Evolutionary conservation across 768 basidiomycete species (phyloP).

Genomic region (Leccinum ochraceum): DNA sequence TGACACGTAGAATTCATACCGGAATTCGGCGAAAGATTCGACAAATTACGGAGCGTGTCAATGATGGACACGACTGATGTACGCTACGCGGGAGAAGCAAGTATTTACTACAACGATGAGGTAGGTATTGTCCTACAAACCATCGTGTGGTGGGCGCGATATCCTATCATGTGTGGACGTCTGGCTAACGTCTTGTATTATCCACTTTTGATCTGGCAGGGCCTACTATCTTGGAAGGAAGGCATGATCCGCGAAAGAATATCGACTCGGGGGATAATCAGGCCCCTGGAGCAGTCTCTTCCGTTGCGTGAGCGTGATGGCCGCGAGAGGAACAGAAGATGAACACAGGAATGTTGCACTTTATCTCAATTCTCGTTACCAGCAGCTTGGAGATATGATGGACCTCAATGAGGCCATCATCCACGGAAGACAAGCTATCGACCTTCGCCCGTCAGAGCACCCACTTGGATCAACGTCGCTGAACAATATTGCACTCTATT

Average conservation of each 20-base stretch:
- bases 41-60: conserved; percentile 37
- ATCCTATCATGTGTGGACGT: neutral
- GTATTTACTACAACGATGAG: conserved; percentile 52
- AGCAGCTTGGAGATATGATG: too few species aligned
- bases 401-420: too few species aligned
- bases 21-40: conserved; percentile 61
- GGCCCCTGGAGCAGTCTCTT: conserved; percentile 59
- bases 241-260: conserved; percentile 92
- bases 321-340: too few species aligned
- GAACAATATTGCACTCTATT: too few species aligned
- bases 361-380: too few species aligned
- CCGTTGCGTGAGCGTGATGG: too few species aligned
- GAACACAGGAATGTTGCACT: too few species aligned
- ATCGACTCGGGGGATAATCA: conserved; percentile 77
- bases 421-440: too few species aligned
- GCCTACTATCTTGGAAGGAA: conserved; percentile 41
- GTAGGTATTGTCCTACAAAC: conserved; percentile 35
- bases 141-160: neutral
- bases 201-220: conserved; percentile 27
- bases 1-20: conserved; percentile 56
- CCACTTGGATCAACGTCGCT: too few species aligned
- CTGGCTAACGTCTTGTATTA: conserved; percentile 2
- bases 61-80: conserved; percentile 13
- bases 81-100: conserved; percentile 60
- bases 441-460: too few species aligned